Percentiles rank a stretch among this genome's conserved stretches.
These are phyloP conservation scores for Kwoniella heveanensis DNA, from an alignment of 768 basidiomycete species.

Conservation along the genomic window DNA sequence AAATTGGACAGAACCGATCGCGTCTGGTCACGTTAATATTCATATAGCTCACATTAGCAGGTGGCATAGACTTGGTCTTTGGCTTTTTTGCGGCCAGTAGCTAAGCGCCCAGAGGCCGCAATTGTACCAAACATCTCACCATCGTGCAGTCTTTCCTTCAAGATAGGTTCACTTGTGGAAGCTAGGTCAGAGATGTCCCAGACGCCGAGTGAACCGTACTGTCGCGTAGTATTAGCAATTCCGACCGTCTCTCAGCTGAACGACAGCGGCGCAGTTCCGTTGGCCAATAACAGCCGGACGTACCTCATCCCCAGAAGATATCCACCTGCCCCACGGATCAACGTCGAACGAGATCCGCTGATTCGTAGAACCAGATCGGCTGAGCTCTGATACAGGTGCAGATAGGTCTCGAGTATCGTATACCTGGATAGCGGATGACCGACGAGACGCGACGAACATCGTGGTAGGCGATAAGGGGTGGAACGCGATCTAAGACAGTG, in stretches of 20 bases:
- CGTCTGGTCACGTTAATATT: constrained; percentile 64
- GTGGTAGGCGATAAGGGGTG: constrained; percentile 71
- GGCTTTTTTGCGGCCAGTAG: no score
- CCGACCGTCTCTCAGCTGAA: no score
- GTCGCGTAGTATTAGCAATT: not conserved
- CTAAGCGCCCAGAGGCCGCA: no score
- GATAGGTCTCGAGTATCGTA: constrained; percentile 75
- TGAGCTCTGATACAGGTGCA: constrained; percentile 57
- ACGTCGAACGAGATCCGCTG: constrained; percentile 79
- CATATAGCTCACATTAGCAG: not conserved
- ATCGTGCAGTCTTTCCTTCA: constrained; percentile 60
- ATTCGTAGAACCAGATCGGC: constrained; percentile 63
- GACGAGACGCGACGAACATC: constrained; percentile 77
- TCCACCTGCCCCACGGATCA: constrained; percentile 67
- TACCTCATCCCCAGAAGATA: constrained; percentile 72
- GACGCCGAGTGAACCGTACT: constrained; percentile 66
- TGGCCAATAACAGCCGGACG: constrained; percentile 34
- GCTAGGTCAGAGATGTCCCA: constrained; percentile 60
- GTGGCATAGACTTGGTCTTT: not conserved
- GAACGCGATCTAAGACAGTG: constrained; percentile 64
- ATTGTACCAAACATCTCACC: constrained; percentile 61
- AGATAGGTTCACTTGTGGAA: constrained; percentile 44
- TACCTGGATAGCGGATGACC: constrained; percentile 65
- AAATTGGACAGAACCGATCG: constrained; percentile 71
- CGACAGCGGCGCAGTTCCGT: not conserved